These are phyloP conservation scores for Phytophthora brassicae DNA, from an alignment of 352 stramenopile species.

Conservation along the genomic window DNA sequence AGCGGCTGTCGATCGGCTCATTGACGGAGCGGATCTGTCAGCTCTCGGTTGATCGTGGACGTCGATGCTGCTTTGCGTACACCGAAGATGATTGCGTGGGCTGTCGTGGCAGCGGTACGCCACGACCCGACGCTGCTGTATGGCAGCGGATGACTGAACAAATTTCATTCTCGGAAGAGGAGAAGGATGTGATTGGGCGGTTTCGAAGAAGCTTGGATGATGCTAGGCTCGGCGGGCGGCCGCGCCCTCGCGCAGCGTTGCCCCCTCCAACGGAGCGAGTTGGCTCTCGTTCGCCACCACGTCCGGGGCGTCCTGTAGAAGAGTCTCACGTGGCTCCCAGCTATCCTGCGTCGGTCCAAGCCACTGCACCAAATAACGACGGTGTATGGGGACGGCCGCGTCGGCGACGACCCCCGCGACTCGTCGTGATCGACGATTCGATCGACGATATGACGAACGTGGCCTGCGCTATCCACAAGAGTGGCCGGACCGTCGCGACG, in stretches of 20 bases:
- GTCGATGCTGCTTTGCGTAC: background rate
- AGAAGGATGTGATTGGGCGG: background rate
- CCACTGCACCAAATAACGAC: too few species aligned
- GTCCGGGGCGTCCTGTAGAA: constrained; percentile 3
- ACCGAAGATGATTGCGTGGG: background rate
- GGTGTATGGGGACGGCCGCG: background rate
- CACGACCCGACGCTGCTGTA: background rate
- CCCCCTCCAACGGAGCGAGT: background rate
- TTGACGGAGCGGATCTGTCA: background rate
- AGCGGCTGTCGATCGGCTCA: background rate
- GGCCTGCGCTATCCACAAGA: constrained; percentile 3
- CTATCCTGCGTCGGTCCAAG: constrained; percentile 3
- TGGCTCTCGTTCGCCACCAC: constrained; percentile 5
- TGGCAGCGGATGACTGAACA: background rate
- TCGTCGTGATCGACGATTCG: background rate
- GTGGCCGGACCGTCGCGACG: background rate
- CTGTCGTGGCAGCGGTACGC: background rate
- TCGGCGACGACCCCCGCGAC: background rate
- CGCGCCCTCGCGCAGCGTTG: background rate
- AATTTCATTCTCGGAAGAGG: background rate
- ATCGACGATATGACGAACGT: constrained; percentile 4
- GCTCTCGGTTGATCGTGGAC: background rate
- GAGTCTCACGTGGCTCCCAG: background rate
- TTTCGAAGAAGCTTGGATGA: background rate
- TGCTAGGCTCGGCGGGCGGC: background rate